These are phyloP conservation scores for Exophiala calicioides DNA, from an alignment of 2,329 filamentous ascomycete genomes.

Conservation along the genomic window DNA sequence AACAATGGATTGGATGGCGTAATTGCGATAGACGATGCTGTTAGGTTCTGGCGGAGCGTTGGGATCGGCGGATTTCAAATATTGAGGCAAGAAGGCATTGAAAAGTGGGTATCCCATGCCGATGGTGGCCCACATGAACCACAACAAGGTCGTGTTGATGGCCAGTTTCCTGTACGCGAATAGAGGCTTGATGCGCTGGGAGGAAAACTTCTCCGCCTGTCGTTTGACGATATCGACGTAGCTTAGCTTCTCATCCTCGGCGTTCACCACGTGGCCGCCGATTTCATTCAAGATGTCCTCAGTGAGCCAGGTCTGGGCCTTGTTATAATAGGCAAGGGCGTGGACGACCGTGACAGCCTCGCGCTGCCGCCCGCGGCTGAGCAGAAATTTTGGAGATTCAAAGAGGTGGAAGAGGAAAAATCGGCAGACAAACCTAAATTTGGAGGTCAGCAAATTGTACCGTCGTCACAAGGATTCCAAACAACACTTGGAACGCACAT, in stretches of 20 bases:
- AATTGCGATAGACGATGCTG: conserved; percentile 76
- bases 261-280: conserved; percentile 46
- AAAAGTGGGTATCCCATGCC: conserved; percentile 62
- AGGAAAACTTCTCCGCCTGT: conserved; percentile 34
- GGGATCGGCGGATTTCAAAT: conserved; percentile 66
- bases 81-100: conserved; percentile 75
- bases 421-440: conserved; percentile 60
- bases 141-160: conserved; percentile 55
- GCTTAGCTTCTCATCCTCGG: conserved; percentile 32
- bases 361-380: conserved; percentile 69
- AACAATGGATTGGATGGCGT: conserved; percentile 70
- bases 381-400: conserved; percentile 74
- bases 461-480: too few species aligned
- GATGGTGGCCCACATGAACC: conserved; percentile 73
- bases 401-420: conserved; percentile 69
- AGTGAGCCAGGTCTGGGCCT: conserved; percentile 58
- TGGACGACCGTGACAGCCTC: conserved; percentile 70
- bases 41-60: conserved; percentile 72
- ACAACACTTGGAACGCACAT: conserved; percentile 48
- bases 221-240: conserved; percentile 62
- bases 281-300: conserved; percentile 62
- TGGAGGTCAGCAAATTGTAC: too few species aligned
- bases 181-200: conserved; percentile 64
- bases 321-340: conserved; percentile 70
- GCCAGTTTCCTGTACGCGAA: conserved; percentile 66